Evolutionary conservation across 2,329 filamentous ascomycete species (phyloP).

Genomic region (Neoascochyta sp.): DNA sequence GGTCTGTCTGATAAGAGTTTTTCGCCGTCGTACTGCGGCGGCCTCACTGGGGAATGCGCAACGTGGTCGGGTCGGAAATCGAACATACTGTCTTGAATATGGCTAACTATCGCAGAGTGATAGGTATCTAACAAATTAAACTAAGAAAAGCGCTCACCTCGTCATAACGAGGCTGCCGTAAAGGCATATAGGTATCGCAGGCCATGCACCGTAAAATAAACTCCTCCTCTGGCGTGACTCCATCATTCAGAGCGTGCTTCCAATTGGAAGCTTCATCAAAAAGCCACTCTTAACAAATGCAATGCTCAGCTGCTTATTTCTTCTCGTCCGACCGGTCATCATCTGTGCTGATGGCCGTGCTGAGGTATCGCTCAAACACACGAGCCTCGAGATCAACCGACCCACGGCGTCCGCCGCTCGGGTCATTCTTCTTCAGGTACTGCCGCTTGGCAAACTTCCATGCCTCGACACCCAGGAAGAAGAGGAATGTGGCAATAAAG

Average conservation of each 20-base stretch:
- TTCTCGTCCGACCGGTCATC: conserved; percentile 23
- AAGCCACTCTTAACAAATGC: conserved; percentile 1
- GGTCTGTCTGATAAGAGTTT: too few species aligned
- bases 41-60: too few species aligned
- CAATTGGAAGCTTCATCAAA: conserved; percentile 6
- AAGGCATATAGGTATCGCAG: conserved; percentile 19
- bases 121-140: conserved; percentile 9
- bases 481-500: conserved; percentile 59
- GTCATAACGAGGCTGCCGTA: conserved; percentile 3
- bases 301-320: conserved; percentile 10
- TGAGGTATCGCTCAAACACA: conserved; percentile 33
- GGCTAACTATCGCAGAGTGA: conserved; percentile 11
- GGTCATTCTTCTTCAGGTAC: conserved; percentile 30
- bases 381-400: conserved; percentile 30
- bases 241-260: conserved; percentile 3
- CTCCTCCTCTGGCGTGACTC: conserved; percentile 8
- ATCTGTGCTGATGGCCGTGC: conserved; percentile 30
- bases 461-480: conserved; percentile 60
- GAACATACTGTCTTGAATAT: too few species aligned
- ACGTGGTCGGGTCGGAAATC: too few species aligned
- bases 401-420: conserved; percentile 19
- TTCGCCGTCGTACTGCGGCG: too few species aligned
- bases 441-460: conserved; percentile 66
- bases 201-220: conserved; percentile 17
- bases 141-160: conserved; percentile 12